Percentiles rank a stretch among this genome's conserved stretches.
Evolutionary conservation across 768 basidiomycete genomes (phyloP).

Genomic region (Royoungia palumana): DNA sequence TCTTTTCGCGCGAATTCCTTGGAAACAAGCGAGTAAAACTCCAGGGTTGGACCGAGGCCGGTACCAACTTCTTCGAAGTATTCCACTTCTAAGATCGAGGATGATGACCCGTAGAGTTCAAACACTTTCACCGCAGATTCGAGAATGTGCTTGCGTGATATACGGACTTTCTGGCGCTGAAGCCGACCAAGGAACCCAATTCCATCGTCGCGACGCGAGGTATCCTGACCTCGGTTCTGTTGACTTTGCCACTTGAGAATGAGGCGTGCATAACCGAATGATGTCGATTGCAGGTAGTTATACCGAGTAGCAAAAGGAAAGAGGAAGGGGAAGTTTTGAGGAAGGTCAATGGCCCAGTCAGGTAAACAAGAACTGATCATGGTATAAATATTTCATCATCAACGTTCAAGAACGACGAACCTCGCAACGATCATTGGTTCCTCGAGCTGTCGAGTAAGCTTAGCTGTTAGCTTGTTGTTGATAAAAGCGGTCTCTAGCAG

Average conservation of each 20-base stretch:
- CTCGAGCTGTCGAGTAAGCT: constrained; percentile 94
- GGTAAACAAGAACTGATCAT: constrained; percentile 81
- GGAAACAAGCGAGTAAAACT: constrained; percentile 97
- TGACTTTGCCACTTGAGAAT: constrained; percentile 95
- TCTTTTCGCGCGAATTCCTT: constrained; percentile 90
- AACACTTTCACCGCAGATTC: constrained; percentile 97
- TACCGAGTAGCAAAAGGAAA: constrained; percentile 99
- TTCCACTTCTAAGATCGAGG: constrained; percentile 93
- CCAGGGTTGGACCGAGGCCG: constrained; percentile 93
- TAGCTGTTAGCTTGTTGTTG: constrained; percentile 97
- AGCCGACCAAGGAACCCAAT: constrained; percentile 90
- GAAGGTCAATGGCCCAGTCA: constrained; percentile 95
- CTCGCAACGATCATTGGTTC: constrained; percentile 99
- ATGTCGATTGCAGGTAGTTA: constrained; percentile 95
- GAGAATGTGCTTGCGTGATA: constrained; percentile 90
- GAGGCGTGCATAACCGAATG: constrained; percentile 94
- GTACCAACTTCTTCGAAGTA: constrained; percentile 99
- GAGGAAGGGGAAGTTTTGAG: constrained; percentile 95
- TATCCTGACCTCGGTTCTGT: constrained; percentile 74
- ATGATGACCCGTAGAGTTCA: constrained; percentile 92
- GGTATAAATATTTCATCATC: neutral
- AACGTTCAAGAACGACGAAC: constrained; percentile 40
- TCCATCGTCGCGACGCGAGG: constrained; percentile 80
- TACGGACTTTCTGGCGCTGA: constrained; percentile 94
- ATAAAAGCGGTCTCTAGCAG: constrained; percentile 85